phyloP scores from a whole-genome alignment of 1,284 basidiomycete species.

The Phylloporus sp. region DNA sequence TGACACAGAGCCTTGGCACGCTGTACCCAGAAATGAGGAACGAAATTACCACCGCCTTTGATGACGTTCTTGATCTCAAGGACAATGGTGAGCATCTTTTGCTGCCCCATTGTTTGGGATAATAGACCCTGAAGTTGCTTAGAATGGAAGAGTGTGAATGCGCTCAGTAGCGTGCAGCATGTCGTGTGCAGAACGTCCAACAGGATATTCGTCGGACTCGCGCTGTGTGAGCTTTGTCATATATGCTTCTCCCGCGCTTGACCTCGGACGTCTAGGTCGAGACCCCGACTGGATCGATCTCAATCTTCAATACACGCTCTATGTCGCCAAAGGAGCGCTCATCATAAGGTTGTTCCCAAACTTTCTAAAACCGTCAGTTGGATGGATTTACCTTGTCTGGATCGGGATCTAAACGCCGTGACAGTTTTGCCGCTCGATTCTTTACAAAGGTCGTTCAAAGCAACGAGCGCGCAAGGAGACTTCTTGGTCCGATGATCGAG shows the following conservation, averaged over 20 bases:
- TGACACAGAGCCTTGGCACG: constrained; percentile 43
- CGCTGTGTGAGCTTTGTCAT: constrained; percentile 17
- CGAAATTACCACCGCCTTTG: constrained; percentile 43
- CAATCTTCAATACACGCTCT: constrained; percentile 43
- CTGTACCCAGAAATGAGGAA: constrained; percentile 36
- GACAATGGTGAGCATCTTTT: constrained; percentile 24
- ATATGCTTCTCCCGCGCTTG: neutral
- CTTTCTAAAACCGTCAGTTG: constrained; percentile 48
- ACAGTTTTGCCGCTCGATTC: constrained; percentile 10
- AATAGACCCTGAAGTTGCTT: neutral
- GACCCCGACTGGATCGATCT: constrained; percentile 47
- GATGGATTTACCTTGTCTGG: rapidly evolving
- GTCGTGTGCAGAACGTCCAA: constrained; percentile 46
- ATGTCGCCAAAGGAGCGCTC: constrained; percentile 37
- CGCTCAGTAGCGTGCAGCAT: constrained; percentile 19
- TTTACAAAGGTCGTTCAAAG: constrained; percentile 2
- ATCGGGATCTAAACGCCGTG: neutral
- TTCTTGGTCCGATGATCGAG: constrained; percentile 46
- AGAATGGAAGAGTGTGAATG: too few species aligned
- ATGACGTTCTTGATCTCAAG: constrained; percentile 31
- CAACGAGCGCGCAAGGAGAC: constrained; percentile 24
- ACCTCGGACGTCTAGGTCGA: constrained; percentile 3
- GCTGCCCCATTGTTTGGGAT: neutral
- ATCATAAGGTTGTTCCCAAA: constrained; percentile 47
- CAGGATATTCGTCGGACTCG: constrained; percentile 50